Evolutionary conservation across 2,329 filamentous ascomycete species (phyloP), one percentile per base, ranked within the genome.

Genomic region (Aspergillus sp.): DNA sequence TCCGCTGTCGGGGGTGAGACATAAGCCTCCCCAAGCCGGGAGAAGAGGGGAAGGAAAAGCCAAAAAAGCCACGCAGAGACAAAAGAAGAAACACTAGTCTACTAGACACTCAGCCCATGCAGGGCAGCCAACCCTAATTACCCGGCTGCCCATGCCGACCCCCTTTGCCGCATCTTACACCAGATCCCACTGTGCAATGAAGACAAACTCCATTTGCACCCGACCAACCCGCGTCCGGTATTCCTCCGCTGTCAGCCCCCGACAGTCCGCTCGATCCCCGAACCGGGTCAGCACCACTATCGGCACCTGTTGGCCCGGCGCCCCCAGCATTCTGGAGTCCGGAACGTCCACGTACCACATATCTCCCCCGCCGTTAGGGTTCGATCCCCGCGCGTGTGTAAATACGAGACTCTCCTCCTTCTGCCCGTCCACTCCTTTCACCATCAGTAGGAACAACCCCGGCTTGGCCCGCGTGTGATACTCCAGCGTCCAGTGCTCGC

Each of bases 331-430:
- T 32, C 80, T 76, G 1, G 86, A 82, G 25, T 83, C 80, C 4
- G 74, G 70, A 3, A 97, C 84, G 75, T 97, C 94, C 1, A 87
- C 77, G 87, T 91, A 96, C 86, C 90, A 96, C 77, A 89, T 87
- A 70, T 85, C 89, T 13, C 90, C 91, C 61, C 94, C 90, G n/a
- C 86, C 89, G 69, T 72, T 72, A 4, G 74, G 67, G 5, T 70
- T 72, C 5, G 73, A 68, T 38, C 76, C 76, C 15, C 67, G 72
- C 38, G 77, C 66, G 59, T 79, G 72, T 53, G 91, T 85, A 57
- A 97, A 85, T 0, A 90, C 86, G 1, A 94, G 77, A 57, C 86
- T 82, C 47, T 92, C 87, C 9, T 89, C 84, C 54, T 88, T 85
- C 7, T 84, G 79, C 0, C 90, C 91, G 66, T 92, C 87, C 3